Conservation (phyloP, 2,329 filamentous ascomycete genomes). For the Fusarium tricinctum region DNA sequence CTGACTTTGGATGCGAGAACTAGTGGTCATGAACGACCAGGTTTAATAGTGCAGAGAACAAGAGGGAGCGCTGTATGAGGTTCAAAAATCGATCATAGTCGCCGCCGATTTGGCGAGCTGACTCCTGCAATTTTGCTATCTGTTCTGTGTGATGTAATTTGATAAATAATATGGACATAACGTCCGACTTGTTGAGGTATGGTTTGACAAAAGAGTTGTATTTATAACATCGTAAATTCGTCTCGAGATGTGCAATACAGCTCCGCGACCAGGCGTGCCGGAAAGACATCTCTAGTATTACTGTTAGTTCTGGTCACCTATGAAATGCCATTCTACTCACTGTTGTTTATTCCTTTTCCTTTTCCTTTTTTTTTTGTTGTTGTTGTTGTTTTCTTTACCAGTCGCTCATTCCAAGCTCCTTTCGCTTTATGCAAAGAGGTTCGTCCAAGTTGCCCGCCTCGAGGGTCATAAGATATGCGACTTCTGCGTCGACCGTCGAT, state of each 20-base stretch:
- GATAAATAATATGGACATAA: background rate
- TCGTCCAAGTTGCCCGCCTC: constrained; percentile 41
- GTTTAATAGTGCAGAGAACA: constrained; percentile 22
- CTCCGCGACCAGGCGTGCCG: constrained; percentile 20
- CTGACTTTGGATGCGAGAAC: background rate
- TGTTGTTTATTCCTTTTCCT: background rate
- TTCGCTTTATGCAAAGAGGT: constrained; percentile 32
- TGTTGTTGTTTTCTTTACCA: constrained; percentile 21
- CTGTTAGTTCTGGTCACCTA: background rate
- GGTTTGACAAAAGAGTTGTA: background rate
- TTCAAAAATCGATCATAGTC: constrained; percentile 31
- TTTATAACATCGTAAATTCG: constrained; percentile 22
- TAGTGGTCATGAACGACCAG: background rate
- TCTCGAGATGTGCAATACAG: constrained; percentile 18
- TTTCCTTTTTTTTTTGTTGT: background rate
- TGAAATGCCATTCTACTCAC: background rate
- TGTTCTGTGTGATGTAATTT: background rate
- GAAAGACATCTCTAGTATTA: constrained; percentile 7
- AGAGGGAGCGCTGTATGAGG: constrained; percentile 7
- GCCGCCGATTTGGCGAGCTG: constrained; percentile 29
- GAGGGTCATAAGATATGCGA: constrained; percentile 27
- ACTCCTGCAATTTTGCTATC: constrained; percentile 16
- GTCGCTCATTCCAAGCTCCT: constrained; percentile 33
- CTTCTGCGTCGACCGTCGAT: constrained; percentile 31
- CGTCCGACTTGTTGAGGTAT: background rate